Conservation (phyloP, 257 asterid species). For the Solanum lignicaule region DNA sequence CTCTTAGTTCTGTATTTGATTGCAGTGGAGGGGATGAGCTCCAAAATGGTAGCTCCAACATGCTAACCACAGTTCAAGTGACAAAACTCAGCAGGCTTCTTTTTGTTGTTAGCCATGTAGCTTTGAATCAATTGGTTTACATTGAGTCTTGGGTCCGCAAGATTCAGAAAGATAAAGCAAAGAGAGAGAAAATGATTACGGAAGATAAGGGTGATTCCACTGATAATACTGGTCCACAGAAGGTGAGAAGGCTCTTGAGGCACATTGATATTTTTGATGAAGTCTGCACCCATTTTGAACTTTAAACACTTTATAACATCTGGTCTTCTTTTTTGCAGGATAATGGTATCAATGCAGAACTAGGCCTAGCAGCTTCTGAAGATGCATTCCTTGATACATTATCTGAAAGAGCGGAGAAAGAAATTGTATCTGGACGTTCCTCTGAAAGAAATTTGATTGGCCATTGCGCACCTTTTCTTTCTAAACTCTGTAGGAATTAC, state of each 20-base stretch:
- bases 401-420: constrained; percentile 81
- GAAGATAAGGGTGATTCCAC: constrained; percentile 29
- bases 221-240: constrained; percentile 29
- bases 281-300: constrained; percentile 5
- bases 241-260: constrained; percentile 26
- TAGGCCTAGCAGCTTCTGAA: constrained; percentile 88
- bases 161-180: constrained; percentile 69
- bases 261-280: constrained; percentile 3
- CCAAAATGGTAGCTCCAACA: constrained; percentile 29
- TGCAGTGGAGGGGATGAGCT: constrained; percentile 30
- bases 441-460: constrained; percentile 73
- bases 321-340: constrained; percentile 31
- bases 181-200: constrained; percentile 51
- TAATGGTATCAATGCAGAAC: constrained; percentile 63
- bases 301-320: constrained; percentile 1
- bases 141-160: constrained; percentile 64
- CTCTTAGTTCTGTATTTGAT: constrained; percentile 55
- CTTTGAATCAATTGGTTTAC: constrained; percentile 85
- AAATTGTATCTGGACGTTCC: constrained; percentile 61
- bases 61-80: constrained; percentile 47
- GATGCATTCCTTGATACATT: constrained; percentile 82
- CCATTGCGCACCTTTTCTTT: constrained; percentile 55
- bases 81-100: constrained; percentile 61
- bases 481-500: constrained; percentile 79
- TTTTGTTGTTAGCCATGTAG: constrained; percentile 72